Percentiles rank a stretch among this genome's conserved stretches.
These are phyloP conservation scores for Diplodia sapinea DNA, from an alignment of 2,329 filamentous ascomycete species.

Conservation along the genomic window DNA sequence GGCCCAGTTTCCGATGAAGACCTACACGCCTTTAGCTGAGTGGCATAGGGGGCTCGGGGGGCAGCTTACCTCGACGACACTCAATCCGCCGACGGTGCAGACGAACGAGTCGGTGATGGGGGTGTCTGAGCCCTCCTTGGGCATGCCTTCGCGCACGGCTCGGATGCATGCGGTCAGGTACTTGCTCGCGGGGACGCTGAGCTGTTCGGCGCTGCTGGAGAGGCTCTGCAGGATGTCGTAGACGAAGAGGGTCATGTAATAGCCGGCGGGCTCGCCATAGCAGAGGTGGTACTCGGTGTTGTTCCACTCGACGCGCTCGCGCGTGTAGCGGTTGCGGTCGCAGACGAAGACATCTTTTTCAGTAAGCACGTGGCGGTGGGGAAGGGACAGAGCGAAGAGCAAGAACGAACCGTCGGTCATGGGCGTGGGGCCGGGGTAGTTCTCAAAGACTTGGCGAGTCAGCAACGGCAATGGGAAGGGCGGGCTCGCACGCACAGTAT, in stretches of 20 bases:
- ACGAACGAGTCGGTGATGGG: not conserved
- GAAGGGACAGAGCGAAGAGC: not conserved
- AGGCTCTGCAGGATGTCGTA: conserved; percentile 1
- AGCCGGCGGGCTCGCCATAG: not conserved
- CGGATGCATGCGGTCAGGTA: not conserved
- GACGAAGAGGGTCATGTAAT: not conserved
- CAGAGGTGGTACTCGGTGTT: conserved; percentile 2
- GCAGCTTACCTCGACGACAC: not conserved
- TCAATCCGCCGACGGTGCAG: not conserved
- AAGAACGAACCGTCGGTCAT: not conserved
- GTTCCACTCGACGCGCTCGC: not conserved
- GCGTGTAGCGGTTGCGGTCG: not conserved
- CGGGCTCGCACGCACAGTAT: not conserved
- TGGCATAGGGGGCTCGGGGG: not conserved
- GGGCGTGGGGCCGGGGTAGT: not conserved
- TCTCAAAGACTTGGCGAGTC: not conserved
- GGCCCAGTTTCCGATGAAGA: not conserved
- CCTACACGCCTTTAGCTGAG: not conserved
- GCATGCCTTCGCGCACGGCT: conserved; percentile 4
- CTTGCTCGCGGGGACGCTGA: not conserved
- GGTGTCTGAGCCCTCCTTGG: not conserved
- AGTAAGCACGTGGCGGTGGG: not conserved
- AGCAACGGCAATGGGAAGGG: not conserved
- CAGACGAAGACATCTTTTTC: not conserved
- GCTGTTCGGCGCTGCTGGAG: not conserved